These are phyloP conservation scores for Aureobasidium musti DNA, from an alignment of 2,329 filamentous ascomycete species.

Conservation along the genomic window DNA sequence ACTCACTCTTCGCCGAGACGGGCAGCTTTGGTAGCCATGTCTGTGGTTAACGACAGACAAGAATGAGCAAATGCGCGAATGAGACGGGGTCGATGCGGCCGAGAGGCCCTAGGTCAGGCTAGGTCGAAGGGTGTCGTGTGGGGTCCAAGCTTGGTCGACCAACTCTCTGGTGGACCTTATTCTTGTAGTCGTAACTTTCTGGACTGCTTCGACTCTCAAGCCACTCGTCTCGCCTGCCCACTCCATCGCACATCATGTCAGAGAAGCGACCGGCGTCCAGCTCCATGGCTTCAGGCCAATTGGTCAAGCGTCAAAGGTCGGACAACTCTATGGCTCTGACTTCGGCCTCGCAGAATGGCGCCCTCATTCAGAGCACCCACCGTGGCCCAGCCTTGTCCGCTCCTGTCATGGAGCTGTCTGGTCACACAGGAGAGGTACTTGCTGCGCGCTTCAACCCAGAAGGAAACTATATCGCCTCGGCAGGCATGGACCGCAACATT, in stretches of 20 bases:
- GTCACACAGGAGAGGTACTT: constrained; percentile 81
- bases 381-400: constrained; percentile 82
- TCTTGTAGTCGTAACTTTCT: neutral
- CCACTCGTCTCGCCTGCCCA: neutral
- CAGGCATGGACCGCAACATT: constrained; percentile 91
- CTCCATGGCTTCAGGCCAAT: constrained; percentile 74
- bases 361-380: constrained; percentile 66
- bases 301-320: constrained; percentile 86
- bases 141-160: constrained; percentile 14
- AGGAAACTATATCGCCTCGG: constrained; percentile 86
- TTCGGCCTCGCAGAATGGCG: constrained; percentile 59
- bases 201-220: neutral
- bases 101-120: neutral
- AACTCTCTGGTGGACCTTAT: neutral
- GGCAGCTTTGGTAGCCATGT: constrained; percentile 63
- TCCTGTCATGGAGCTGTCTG: constrained; percentile 88
- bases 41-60: neutral
- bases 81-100: neutral
- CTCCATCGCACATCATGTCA: constrained; percentile 19
- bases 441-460: constrained; percentile 85
- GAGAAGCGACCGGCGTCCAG: constrained; percentile 91
- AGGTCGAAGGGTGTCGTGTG: neutral
- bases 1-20: constrained; percentile 74
- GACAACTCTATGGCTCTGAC: constrained; percentile 60
- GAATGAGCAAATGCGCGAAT: too few relatives aligned